Evolutionary conservation across 1,284 basidiomycete species (phyloP).

Genomic region (Inonotus obliquus): DNA sequence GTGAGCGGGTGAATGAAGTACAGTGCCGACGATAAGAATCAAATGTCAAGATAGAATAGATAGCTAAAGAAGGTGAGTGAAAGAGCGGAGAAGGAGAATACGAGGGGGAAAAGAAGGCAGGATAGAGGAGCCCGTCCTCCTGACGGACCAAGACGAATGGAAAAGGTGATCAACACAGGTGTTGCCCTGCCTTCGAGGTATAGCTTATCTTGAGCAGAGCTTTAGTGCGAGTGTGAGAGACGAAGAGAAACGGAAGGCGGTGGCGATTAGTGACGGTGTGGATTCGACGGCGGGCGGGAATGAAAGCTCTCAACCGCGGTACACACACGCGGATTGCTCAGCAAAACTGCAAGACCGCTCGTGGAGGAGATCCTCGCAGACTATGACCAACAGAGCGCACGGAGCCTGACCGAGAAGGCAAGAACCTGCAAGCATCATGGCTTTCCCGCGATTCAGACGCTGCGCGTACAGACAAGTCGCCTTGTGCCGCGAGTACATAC

Average conservation of each 20-base stretch:
- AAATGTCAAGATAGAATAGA: not conserved
- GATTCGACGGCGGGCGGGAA: not conserved
- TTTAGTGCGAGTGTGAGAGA: not conserved
- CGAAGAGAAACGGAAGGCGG: too few relatives aligned
- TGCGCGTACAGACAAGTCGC: not conserved
- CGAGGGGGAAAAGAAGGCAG: not conserved
- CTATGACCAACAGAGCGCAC: not conserved
- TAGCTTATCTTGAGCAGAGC: not conserved
- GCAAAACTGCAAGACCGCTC: not conserved
- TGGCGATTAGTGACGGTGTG: too few relatives aligned
- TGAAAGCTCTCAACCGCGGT: too few relatives aligned
- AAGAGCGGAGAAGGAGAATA: not conserved
- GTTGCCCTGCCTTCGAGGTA: not conserved
- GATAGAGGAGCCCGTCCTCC: not conserved
- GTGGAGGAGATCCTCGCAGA: not conserved
- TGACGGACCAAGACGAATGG: not conserved
- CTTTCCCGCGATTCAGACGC: not conserved
- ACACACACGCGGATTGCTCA: not conserved
- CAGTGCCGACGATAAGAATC: not conserved
- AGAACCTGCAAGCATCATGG: not conserved
- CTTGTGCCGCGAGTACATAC: not conserved
- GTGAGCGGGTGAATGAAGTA: not conserved
- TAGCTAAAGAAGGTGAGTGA: not conserved
- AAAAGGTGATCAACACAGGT: not conserved
- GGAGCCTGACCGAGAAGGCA: not conserved